Base-by-base conservation (phyloP, 1,284 basidiomycete species). In the Ganoderma leucocontextum region DNA sequence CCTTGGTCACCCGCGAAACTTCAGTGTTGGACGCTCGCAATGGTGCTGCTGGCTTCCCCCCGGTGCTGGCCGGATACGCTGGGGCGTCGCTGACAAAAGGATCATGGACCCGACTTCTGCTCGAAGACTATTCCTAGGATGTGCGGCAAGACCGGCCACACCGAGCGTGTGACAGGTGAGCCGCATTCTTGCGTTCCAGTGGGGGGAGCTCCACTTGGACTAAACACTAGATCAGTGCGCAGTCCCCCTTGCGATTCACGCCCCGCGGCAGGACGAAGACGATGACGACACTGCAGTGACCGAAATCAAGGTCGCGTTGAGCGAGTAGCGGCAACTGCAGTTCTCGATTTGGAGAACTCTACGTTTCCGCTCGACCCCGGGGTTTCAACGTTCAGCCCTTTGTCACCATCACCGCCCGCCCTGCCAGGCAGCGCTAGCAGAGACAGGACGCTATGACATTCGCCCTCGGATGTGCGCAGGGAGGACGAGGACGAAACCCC, bases 1-100 rank as follows among this genome's bases (percentile, higher is more conserved):
- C 55, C 17, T 36, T 35, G 19, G 55, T 58, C 35, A 58, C 8
- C 55, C 55, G 52, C 52, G 52, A 55, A 55, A 33, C 52, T 55
- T 35, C 33, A 55, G 13, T 35, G 55, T 58, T 38, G 29, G 35
- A 36, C 55, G 55, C 35, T 58, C 55, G n/a, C 55, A 35, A 36
- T 58, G 19, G 55, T 19, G 35, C 9, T 19, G 35, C 9, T 22
- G 35, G 55, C 55, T 38, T 29, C 19, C 55, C 55, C 29, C 29
- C 25, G 25, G 25, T 33, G 15, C 13, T 55, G 25, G 52, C 25
- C 25, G 25, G 52, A 29, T 29, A 35, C 52, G 52, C 52, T 53
- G 52, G 52, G 52, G 25, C 25, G 52, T 19, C 52, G 52, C 52
- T 55, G 52, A 55, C 52, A 17, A 55, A 33, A 55, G 25, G 29